These are phyloP conservation scores for Mycena capillaripes DNA, from an alignment of 768 basidiomycete species.

Conservation along the genomic window DNA sequence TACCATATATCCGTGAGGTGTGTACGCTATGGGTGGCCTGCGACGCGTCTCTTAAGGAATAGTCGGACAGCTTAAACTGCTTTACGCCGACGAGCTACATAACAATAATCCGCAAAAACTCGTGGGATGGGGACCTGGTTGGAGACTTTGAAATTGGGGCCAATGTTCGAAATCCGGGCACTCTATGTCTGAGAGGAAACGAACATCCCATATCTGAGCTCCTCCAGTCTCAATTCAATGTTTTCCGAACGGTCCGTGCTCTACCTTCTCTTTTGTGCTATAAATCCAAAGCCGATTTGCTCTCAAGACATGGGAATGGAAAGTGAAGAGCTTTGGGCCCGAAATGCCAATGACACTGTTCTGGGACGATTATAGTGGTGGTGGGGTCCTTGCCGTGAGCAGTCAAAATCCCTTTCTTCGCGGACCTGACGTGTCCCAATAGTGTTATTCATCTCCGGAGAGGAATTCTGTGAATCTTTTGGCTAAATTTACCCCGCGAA, in stretches of 20 bases:
- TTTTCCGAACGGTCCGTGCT: conserved; percentile 50
- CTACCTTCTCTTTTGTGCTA: no score
- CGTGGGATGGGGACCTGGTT: conserved; percentile 58
- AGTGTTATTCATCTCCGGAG: conserved; percentile 60
- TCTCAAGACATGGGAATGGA: conserved; percentile 53
- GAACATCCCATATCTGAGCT: conserved; percentile 54
- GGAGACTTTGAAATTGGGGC: conserved; percentile 63
- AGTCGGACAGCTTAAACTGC: conserved; percentile 53
- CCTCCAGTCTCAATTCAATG: conserved; percentile 47
- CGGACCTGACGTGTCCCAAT: not conserved
- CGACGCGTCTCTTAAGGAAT: conserved; percentile 1
- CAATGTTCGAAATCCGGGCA: conserved; percentile 46
- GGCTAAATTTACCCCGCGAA: conserved; percentile 56
- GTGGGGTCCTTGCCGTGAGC: conserved; percentile 47
- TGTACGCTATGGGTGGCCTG: not conserved
- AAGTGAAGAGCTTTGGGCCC: conserved; percentile 41
- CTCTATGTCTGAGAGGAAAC: conserved; percentile 52
- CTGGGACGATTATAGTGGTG: conserved; percentile 53
- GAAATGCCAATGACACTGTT: conserved; percentile 43
- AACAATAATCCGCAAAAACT: conserved; percentile 57
- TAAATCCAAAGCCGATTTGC: not conserved
- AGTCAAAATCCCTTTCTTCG: not conserved
- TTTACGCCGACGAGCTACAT: conserved; percentile 65
- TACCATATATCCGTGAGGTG: conserved; percentile 59
- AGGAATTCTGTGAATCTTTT: conserved; percentile 48